Base-by-base conservation (phyloP, 306 rosid species). In the Abrus pulchellus region DNA sequence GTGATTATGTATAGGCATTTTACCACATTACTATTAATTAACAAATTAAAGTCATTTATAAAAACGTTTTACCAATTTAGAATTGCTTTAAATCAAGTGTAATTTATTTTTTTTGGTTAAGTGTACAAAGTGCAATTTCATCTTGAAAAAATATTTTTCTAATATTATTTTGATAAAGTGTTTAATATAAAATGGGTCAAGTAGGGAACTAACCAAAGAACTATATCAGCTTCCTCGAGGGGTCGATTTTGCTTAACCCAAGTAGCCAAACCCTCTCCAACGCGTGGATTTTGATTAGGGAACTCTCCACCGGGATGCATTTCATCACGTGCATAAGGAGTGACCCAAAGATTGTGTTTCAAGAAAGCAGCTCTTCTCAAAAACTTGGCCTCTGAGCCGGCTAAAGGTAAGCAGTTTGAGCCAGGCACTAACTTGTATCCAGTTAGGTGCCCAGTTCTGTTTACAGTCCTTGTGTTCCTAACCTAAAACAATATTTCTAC, bases 291-390 rank as follows among this genome's bases (percentile, higher is more conserved):
- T 82, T 92, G 97, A 81, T 92, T 92, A 32, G 94, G 97, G 74
- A 92, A 92, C 86, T 92, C 94, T 74, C 94, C 97, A n/a, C 97
- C 93, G 7, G 97, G 97, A 69, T 90, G 64, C 88, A 89, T 71
- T 79, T 92, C 97, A 43, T 71, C 87, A 0, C 71, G 78, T 65
- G 92, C 89, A 66, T 83, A 90, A 10, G 94, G 64, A 47, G 94
- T 92, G 65, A 92, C 94, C 97, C 94, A 92, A 82, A 92, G 97
- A 64, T 90, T 92, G 85, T 90, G 94, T 86, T 92, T 92, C 86
- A 92, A 80, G 83, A 92, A 92, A 77, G 94, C 88, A 43, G 97
- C 94, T 87, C 97, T 87, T 75, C 97, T 84, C 38, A 90, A 72
- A 80, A 92, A 90, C 86, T 92, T 92, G 74, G 94, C 97, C 86